phyloP scores from a whole-genome alignment of 148 eudicot genomes.

The Silene uniflora region DNA sequence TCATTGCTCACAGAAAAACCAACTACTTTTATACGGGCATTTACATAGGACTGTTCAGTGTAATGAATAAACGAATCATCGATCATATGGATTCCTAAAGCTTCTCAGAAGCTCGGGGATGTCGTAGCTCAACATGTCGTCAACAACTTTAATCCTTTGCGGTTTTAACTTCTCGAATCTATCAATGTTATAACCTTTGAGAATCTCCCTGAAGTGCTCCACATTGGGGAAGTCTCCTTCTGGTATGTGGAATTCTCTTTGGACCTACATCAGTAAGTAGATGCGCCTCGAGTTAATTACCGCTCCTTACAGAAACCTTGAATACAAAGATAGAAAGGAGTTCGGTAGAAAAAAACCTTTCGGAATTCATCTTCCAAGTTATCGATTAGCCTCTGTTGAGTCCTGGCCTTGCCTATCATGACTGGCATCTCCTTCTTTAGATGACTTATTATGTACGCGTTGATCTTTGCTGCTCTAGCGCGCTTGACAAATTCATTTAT shows the following conservation, averaged over 20 bases:
- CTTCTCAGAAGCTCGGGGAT: constrained; percentile 72
- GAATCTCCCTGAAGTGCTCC: constrained; percentile 63
- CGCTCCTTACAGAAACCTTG: background rate
- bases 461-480: constrained; percentile 88
- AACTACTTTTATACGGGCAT: background rate
- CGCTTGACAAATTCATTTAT: constrained; percentile 91
- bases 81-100: constrained; percentile 73
- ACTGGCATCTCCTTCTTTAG: constrained; percentile 89
- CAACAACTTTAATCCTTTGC: constrained; percentile 67
- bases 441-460: constrained; percentile 78
- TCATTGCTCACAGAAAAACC: background rate
- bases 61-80: background rate
- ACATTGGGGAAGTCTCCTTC: constrained; percentile 70
- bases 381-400: constrained; percentile 81
- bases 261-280: constrained; percentile 44
- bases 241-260: constrained; percentile 66
- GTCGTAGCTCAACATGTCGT: constrained; percentile 82
- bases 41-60: background rate
- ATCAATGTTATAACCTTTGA: constrained; percentile 60
- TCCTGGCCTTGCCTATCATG: constrained; percentile 67
- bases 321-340: background rate
- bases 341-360: constrained; percentile 41
- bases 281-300: background rate
- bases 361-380: constrained; percentile 63
- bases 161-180: constrained; percentile 72